Conservation (phyloP, 257 asterid genomes). For the Thymus quinquecostatus region DNA sequence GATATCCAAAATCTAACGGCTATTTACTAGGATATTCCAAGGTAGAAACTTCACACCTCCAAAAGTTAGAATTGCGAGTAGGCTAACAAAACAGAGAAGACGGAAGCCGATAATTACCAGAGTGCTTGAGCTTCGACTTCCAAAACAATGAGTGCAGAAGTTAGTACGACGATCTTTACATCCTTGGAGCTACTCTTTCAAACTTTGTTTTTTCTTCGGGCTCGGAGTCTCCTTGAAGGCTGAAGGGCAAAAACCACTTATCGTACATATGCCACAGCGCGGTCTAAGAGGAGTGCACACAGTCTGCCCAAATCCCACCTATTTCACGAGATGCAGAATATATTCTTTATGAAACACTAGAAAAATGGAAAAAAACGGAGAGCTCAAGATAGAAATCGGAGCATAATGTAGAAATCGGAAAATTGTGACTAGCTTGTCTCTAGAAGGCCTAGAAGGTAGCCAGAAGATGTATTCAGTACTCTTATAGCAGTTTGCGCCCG, state of each 20-base stretch:
- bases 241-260: slow-evolving; percentile 78
- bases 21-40: background rate
- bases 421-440: background rate
- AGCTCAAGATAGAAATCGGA: background rate
- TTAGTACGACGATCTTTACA: background rate
- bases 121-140: background rate
- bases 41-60: slow-evolving; percentile 15
- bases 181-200: slow-evolving; percentile 10
- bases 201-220: slow-evolving; percentile 38
- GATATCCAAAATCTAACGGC: background rate
- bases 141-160: slow-evolving; percentile 8
- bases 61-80: slow-evolving; percentile 11
- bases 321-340: slow-evolving; percentile 1
- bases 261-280: slow-evolving; percentile 66
- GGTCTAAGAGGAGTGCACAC: slow-evolving; percentile 90
- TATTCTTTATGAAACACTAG: too few relatives aligned
- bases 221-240: slow-evolving; percentile 69
- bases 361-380: background rate
- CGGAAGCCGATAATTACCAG: background rate
- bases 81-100: background rate
- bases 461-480: background rate
- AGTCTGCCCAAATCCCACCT: slow-evolving; percentile 99
- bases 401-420: background rate
- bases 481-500: background rate
- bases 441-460: background rate